These are phyloP conservation scores for Aspergillus pseudoglaucus DNA, from an alignment of 2,329 filamentous ascomycete species.

Conservation along the genomic window DNA sequence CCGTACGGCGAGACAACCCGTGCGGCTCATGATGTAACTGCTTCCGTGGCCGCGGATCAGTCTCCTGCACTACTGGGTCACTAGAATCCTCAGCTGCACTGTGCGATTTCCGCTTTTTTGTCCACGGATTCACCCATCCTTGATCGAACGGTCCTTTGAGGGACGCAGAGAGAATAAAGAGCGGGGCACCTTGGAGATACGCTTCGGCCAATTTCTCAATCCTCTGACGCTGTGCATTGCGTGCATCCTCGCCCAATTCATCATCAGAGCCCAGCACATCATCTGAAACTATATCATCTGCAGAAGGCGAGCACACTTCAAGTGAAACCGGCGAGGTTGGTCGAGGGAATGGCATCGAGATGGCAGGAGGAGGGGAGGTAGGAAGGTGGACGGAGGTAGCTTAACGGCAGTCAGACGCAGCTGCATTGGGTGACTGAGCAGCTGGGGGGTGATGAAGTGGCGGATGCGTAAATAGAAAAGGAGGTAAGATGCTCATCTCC, in stretches of 20 bases:
- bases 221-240: constrained; percentile 34
- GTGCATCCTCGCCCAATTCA: constrained; percentile 26
- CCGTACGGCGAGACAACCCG: background rate
- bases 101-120: constrained; percentile 15
- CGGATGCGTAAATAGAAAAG: background rate
- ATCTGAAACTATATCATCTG: constrained; percentile 19
- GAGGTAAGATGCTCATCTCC: constrained; percentile 10
- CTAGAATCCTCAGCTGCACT: constrained; percentile 4
- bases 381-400: background rate
- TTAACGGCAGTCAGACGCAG: constrained; percentile 17
- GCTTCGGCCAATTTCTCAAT: constrained; percentile 37
- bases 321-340: constrained; percentile 28
- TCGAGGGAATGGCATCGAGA: constrained; percentile 28
- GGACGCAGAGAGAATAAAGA: constrained; percentile 42
- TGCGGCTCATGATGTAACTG: constrained; percentile 11
- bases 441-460: constrained; percentile 2
- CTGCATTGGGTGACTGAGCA: constrained; percentile 7
- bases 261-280: constrained; percentile 33
- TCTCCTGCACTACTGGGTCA: constrained; percentile 22
- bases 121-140: constrained; percentile 44
- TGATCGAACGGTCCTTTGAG: constrained; percentile 40
- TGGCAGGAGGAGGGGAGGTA: constrained; percentile 3
- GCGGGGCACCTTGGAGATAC: constrained; percentile 36
- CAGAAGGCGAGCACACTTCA: constrained; percentile 25
- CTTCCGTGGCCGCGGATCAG: constrained; percentile 17